phyloP scores from a whole-genome alignment of 768 basidiomycete genomes.

The Coprinellus micaceus region DNA sequence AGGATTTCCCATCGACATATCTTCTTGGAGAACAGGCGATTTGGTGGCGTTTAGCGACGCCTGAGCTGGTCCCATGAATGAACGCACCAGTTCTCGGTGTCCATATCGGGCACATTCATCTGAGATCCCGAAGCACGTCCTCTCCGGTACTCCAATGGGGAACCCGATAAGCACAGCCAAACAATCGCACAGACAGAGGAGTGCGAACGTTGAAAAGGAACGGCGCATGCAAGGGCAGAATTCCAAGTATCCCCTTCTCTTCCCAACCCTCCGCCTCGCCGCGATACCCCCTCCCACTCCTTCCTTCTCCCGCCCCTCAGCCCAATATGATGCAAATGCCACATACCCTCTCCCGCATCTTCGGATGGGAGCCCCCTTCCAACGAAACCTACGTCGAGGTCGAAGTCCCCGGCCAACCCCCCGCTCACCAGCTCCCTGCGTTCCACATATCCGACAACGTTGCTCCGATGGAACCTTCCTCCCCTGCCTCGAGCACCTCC shows the following conservation, averaged over 20 bases:
- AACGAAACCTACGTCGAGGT: constrained; percentile 25
- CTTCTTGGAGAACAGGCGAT: neutral
- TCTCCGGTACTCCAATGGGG: constrained; percentile 6
- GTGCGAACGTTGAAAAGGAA: constrained; percentile 10
- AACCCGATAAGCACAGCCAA: constrained; percentile 7
- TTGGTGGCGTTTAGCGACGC: constrained; percentile 7
- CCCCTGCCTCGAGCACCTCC: constrained; percentile 15
- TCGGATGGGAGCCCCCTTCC: constrained; percentile 32
- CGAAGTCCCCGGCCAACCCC: constrained; percentile 13
- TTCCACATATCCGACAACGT: constrained; percentile 14
- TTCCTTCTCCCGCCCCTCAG: neutral
- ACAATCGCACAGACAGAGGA: constrained; percentile 1
- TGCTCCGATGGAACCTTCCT: constrained; percentile 3
- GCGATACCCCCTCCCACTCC: neutral
- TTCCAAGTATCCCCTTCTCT: neutral
- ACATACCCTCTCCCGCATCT: constrained; percentile 7
- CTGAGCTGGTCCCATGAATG: constrained; percentile 1
- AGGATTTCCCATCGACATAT: too few relatives aligned
- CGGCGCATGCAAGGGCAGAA: neutral
- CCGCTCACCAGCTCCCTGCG: constrained; percentile 16
- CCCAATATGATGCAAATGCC: constrained; percentile 2
- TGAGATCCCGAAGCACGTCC: neutral
- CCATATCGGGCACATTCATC: constrained; percentile 8
- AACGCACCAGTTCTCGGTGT: neutral
- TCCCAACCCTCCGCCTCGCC: constrained; percentile 1